A percentile compares a stretch with the other conserved stretches of the same genome.
These are phyloP conservation scores for Lentinula edodes DNA, from an alignment of 768 basidiomycete genomes.

Conservation along the genomic window DNA sequence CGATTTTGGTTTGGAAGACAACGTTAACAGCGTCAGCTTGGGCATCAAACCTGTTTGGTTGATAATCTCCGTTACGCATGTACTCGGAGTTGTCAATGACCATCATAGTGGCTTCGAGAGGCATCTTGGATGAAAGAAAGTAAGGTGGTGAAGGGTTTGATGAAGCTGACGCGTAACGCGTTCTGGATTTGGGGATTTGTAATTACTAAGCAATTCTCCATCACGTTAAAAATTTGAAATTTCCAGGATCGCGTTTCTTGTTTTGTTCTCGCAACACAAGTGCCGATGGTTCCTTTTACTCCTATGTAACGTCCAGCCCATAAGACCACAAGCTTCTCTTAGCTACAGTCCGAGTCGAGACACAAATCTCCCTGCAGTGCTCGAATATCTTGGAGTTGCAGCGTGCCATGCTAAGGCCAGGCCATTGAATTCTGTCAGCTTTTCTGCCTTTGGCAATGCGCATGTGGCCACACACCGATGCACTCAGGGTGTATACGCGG, in stretches of 20 bases:
- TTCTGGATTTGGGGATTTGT: not conserved
- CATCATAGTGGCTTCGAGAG: slow-evolving; percentile 97
- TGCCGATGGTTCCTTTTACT: no score
- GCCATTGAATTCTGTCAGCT: no score
- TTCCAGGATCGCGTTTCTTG: no score
- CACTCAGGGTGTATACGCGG: not conserved
- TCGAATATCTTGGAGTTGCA: no score
- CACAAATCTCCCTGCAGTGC: no score
- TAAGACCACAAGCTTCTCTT: no score
- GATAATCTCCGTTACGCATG: slow-evolving; percentile 93
- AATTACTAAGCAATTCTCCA: not conserved
- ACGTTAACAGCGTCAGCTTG: slow-evolving; percentile 89
- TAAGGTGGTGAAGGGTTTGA: not conserved
- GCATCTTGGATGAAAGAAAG: slow-evolving; percentile 49
- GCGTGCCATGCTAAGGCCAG: no score
- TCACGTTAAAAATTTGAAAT: not conserved
- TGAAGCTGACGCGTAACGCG: slow-evolving; percentile 5
- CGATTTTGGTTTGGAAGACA: slow-evolving; percentile 88
- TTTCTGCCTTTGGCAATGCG: not conserved
- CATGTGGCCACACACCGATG: not conserved
- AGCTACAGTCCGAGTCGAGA: no score
- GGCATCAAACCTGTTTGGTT: slow-evolving; percentile 81
- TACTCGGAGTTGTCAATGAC: slow-evolving; percentile 97
- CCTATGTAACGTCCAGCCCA: no score
- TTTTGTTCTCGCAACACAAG: no score